Evolutionary conservation across 257 asterid genomes (phyloP), one percentile per base, ranked within the genome.

Genomic region (Petrea volubilis): DNA sequence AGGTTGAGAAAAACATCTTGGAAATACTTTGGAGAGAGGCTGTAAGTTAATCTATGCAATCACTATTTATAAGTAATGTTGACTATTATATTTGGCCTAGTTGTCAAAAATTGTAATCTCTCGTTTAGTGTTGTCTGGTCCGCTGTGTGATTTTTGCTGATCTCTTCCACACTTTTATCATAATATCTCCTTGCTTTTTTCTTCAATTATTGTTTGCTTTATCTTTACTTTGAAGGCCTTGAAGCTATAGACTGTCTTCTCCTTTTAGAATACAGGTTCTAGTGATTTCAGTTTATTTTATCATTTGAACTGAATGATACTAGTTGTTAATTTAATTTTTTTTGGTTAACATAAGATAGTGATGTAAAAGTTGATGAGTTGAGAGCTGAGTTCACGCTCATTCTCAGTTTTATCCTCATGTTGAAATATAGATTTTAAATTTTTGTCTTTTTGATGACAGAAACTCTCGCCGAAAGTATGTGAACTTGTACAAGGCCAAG

Each of bases 1-100:
- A 88, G 83, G 79, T 71, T 91, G 92, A 89, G 77, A 78, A 91
- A 82, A 80, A 94, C 96, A 57, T 94, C 98, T 64, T 94, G 96
- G 96, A 91, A 89, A 75, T 91, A 86, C 86, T 81, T 94, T 58
- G 97, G 97, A 76, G 96, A 85, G 80, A 90, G 96, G 65, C 89
- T 94, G 98, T 93, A 87, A 84, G 97, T 87, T 78, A 71, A 53
- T 53, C 38, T 61, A 18, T 70, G 49, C 44, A 53, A 65, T 71
- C 28, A 55, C 60, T 34, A 28, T 29, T 46, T 60, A 41, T 49
- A 25, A 63, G 74, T 60, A 61, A 63, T 23, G 53, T 53, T 73
- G 72, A 44, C 51, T 64, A 60, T 50, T 60, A 27, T 52, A 59
- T 51, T 38, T 71, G 60, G 25, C 21, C 65, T 28, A 73, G 62